Conservation (phyloP, 495 filamentous ascomycete species). For the Aspergillus bridgeri region DNA sequence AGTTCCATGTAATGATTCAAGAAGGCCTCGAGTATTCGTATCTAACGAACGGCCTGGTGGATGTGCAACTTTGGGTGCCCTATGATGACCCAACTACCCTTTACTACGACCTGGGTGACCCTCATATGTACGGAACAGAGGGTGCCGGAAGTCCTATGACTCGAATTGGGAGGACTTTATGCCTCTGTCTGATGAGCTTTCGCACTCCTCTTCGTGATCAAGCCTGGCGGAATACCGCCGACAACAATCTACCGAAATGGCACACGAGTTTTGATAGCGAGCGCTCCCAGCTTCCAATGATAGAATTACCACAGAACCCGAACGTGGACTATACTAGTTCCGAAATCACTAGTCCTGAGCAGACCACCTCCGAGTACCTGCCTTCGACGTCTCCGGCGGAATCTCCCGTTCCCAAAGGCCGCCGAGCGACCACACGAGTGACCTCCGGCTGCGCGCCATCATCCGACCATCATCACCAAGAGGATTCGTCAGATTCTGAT, state of each 20-base stretch:
- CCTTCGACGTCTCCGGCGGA: constrained; percentile 12
- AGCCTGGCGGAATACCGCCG: constrained; percentile 24
- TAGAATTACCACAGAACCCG: constrained; percentile 12
- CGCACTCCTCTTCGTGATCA: constrained; percentile 18
- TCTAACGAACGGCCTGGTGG: constrained; percentile 24
- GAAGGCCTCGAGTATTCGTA: constrained; percentile 23
- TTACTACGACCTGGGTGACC: constrained; percentile 37
- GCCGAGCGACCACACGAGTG: constrained; percentile 20
- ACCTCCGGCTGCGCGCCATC: constrained; percentile 16
- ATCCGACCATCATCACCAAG: constrained; percentile 4
- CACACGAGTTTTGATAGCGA: constrained; percentile 14
- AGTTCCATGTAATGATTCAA: constrained; percentile 29
- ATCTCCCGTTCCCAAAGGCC: constrained; percentile 13
- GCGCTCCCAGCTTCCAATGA: constrained; percentile 13
- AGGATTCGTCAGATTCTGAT: constrained; percentile 17
- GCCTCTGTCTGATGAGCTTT: constrained; percentile 21
- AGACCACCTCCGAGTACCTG: constrained; percentile 10
- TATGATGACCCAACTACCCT: constrained; percentile 31
- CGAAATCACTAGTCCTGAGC: constrained; percentile 15
- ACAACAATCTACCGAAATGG: constrained; percentile 16
- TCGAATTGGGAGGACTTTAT: constrained; percentile 13
- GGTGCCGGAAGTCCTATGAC: constrained; percentile 7
- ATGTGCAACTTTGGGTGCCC: constrained; percentile 33
- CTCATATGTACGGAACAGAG: constrained; percentile 24
- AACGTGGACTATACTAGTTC: constrained; percentile 16